These are phyloP conservation scores for Colletotrichum neosansevieriae DNA, from an alignment of 2,329 filamentous ascomycete species.

Conservation along the genomic window DNA sequence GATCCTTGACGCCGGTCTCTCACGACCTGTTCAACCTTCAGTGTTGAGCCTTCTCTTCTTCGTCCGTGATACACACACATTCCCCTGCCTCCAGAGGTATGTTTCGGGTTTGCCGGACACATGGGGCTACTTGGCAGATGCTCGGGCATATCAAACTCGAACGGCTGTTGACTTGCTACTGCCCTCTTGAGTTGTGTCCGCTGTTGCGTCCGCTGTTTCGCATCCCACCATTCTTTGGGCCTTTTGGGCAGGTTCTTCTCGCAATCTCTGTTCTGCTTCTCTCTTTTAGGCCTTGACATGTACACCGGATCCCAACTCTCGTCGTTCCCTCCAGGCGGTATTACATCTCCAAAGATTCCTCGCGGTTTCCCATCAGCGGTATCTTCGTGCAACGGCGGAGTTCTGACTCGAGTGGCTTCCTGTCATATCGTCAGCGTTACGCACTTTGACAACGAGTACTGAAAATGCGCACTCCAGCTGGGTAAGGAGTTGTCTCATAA, in stretches of 20 bases:
- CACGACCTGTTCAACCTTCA: constrained; percentile 17
- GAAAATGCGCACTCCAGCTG: constrained; percentile 47
- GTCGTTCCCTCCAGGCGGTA: constrained; percentile 44
- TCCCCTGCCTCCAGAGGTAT: constrained; percentile 58
- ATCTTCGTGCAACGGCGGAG: constrained; percentile 58
- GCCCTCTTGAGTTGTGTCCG: constrained; percentile 42
- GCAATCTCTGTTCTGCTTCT: constrained; percentile 37
- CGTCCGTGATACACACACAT: constrained; percentile 65
- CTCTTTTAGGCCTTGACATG: background rate
- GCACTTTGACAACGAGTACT: too few relatives aligned
- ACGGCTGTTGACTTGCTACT: constrained; percentile 43
- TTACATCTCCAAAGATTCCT: constrained; percentile 58
- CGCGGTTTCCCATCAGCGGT: constrained; percentile 53
- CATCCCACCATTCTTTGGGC: constrained; percentile 54
- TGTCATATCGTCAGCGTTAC: constrained; percentile 40
- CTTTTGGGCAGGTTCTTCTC: constrained; percentile 44
- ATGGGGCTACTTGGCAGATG: constrained; percentile 64
- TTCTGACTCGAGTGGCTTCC: constrained; percentile 63
- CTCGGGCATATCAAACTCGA: constrained; percentile 64
- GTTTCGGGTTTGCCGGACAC: constrained; percentile 62
- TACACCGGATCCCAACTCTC: constrained; percentile 35
- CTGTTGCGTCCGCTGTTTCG: constrained; percentile 44
- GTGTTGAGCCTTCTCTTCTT: constrained; percentile 39
- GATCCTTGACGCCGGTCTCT: constrained; percentile 36
- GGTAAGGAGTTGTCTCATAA: constrained; percentile 46